phyloP scores from a whole-genome alignment of 2,329 filamentous ascomycete species.

The Botrytis byssoidea region DNA sequence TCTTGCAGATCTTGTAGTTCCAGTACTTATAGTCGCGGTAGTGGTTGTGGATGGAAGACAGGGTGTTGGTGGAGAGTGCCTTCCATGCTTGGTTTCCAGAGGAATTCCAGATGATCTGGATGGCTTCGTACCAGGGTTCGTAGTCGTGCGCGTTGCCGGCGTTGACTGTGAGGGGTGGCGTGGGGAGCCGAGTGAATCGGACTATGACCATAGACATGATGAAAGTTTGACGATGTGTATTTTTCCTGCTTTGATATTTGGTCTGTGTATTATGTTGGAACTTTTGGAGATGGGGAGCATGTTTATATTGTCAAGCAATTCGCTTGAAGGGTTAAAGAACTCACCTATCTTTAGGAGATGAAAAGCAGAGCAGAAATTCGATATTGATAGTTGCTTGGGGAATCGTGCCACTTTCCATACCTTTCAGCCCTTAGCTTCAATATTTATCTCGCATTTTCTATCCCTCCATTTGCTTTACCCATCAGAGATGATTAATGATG shows the following conservation, averaged over 20 bases:
- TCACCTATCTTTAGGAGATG: too few species aligned
- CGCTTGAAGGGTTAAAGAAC: neutral
- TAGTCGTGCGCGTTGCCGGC: neutral
- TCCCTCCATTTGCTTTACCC: neutral
- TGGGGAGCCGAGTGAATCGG: neutral
- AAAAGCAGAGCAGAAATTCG: neutral
- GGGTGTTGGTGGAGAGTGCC: neutral
- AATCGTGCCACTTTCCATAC: neutral
- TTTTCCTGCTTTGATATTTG: neutral
- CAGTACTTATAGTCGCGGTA: neutral
- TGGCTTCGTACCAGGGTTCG: neutral
- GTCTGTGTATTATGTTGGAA: neutral
- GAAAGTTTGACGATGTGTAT: neutral
- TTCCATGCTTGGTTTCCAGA: neutral
- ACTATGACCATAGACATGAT: conserved; percentile 6
- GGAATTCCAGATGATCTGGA: neutral
- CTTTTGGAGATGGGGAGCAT: too few species aligned
- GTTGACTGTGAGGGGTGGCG: neutral
- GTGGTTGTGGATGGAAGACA: neutral
- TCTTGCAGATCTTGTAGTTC: neutral
- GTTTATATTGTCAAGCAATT: neutral
- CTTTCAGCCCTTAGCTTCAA: neutral
- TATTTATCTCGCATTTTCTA: neutral
- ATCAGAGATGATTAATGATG: neutral
- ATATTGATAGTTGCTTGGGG: neutral